Evolutionary conservation across 2,329 filamentous ascomycete species (phyloP).

Genomic region (Colletotrichum liaoningense): DNA sequence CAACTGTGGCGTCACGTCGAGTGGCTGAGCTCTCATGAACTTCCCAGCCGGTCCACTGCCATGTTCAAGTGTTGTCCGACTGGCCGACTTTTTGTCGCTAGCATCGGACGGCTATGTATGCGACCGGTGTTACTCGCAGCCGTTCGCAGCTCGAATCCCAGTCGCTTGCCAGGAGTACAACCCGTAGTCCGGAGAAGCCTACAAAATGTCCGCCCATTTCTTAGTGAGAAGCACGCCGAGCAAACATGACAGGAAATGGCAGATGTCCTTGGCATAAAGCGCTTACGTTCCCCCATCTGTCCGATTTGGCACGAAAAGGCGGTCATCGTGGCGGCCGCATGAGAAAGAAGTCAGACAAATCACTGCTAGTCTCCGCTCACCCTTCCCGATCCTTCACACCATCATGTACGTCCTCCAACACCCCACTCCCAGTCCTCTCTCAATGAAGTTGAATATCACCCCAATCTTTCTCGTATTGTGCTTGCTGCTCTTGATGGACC

Average conservation of each 20-base stretch:
- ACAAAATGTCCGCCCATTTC: background rate
- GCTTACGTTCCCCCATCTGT: conserved; percentile 6
- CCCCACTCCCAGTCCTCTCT: conserved; percentile 33
- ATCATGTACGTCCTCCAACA: conserved; percentile 9
- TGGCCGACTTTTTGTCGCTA: conserved; percentile 1
- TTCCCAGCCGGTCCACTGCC: background rate
- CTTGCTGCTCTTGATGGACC: background rate
- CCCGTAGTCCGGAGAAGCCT: background rate
- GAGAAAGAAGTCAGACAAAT: conserved; percentile 29
- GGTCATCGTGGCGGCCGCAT: conserved; percentile 29
- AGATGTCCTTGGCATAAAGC: background rate
- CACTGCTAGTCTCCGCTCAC: conserved; percentile 27
- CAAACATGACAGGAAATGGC: background rate
- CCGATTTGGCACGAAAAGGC: conserved; percentile 5
- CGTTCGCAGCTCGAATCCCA: conserved; percentile 28
- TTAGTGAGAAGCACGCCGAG: background rate
- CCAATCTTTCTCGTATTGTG: conserved; percentile 30
- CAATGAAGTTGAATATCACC: conserved; percentile 1
- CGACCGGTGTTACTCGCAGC: conserved; percentile 25
- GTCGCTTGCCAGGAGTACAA: background rate
- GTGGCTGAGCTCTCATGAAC: background rate
- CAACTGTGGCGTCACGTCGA: conserved; percentile 4
- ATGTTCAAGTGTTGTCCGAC: background rate
- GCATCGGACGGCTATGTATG: conserved; percentile 14
- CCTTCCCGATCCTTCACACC: conserved; percentile 32